A percentile compares a stretch with the other conserved stretches of the same genome.
Evolutionary conservation across 164 flowering plant species (phyloP).

Genomic region (Houttuynia cordata): DNA sequence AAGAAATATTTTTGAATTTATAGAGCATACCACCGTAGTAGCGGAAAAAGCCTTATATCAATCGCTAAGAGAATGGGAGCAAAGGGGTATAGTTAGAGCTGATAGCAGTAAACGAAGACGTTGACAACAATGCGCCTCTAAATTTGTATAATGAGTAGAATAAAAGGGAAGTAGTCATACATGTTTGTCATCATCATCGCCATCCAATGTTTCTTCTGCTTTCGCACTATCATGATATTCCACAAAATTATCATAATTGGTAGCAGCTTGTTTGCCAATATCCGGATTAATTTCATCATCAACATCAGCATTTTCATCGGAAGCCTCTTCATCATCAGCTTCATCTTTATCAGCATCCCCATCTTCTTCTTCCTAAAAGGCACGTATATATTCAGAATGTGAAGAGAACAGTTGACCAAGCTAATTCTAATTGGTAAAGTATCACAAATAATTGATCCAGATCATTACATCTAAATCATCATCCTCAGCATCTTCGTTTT

Average conservation of each 20-base stretch:
- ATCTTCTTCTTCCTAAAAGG: neutral
- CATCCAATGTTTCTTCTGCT: neutral
- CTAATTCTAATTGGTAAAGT: neutral
- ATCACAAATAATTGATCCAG: neutral
- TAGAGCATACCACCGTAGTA: no score
- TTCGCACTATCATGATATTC: neutral
- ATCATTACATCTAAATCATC: neutral
- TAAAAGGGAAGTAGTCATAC: slow-evolving; percentile 4
- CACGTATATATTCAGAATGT: no score
- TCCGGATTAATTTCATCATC: neutral
- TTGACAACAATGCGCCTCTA: no score
- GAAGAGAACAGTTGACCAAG: neutral
- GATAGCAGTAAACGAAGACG: no score
- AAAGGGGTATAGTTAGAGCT: no score
- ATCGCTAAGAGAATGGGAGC: no score
- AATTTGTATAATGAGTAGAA: slow-evolving; percentile 11
- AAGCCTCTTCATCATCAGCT: neutral
- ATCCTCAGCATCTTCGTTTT: neutral
- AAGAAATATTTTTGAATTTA: no score
- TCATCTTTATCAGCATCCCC: neutral
- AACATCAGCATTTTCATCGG: neutral
- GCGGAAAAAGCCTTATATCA: no score
- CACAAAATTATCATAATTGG: neutral
- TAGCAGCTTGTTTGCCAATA: neutral
- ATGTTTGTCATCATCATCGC: neutral